Evolutionary conservation across 257 asterid species (phyloP), one percentile per base, ranked within the genome.

Genomic region (Vinca minor): DNA sequence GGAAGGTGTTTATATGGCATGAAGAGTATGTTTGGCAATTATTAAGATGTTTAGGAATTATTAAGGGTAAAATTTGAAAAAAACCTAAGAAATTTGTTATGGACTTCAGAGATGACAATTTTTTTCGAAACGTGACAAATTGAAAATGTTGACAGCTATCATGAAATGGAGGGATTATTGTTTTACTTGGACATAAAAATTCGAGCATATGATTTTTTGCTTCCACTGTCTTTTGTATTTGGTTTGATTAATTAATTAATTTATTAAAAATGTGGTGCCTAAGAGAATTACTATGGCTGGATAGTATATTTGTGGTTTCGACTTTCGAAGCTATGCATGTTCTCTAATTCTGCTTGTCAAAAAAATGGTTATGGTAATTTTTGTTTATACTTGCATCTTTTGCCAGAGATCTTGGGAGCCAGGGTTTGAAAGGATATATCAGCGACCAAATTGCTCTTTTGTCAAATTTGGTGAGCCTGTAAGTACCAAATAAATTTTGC

Each of bases 401-500:
- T 74, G n/a, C 44, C 82, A 91, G 98, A 67, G 96, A 91, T 84
- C 91, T 91, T 66, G 98, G 91, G 50, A 83, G 87, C 77, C 98
- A 91, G 79, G 96, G 95, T 61, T 80, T 91, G 84, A 88, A 88
- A 83, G 98, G 98, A 50, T 59, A 68, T 68, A 83, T 91, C 65
- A 86, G 89, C 42, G 89, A 88, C 62, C 80, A 88, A 74, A 88
- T 91, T 64, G 70, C 78, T 54, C 79, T 81, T 39, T 78, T 91
- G 82, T 69, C 95, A 73, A 88, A 88, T 65, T 91, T 91, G 89
- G 98, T 86, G 76, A 82, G 89, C 95, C 73, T 91, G 98, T 91
- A 83, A 79, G 98, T 88, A 79, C 86, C 87, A 58, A 34, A 44
- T 52, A 8, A 61, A 66, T 36, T 39, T 65, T 59, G 68, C 46